These are phyloP conservation scores for Asterophora lycoperdoides DNA, from an alignment of 768 basidiomycete genomes.

Conservation along the genomic window DNA sequence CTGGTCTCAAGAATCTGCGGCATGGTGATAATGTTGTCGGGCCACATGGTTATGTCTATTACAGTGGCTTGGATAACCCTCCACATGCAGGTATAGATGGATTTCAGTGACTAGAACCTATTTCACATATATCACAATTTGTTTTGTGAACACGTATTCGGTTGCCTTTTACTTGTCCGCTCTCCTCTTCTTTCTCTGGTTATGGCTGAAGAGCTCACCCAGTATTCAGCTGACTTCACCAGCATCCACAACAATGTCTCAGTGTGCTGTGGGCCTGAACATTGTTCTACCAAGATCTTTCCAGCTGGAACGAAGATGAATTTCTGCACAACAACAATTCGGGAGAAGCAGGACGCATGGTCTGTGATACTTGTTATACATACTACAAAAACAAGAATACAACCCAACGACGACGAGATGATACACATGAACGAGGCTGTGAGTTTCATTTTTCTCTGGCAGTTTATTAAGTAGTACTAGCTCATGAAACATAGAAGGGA, in stretches of 20 bases:
- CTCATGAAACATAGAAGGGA: neutral
- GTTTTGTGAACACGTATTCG: no score
- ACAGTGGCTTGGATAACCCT: constrained; percentile 8
- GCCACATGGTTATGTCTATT: constrained; percentile 3
- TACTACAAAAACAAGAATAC: neutral
- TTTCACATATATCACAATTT: neutral
- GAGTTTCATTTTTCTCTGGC: neutral
- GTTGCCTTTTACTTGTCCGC: no score
- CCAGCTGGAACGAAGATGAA: neutral
- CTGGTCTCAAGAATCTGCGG: constrained; percentile 10
- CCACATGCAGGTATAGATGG: neutral
- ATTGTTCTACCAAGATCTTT: neutral
- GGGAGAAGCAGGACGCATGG: neutral
- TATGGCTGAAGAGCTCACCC: constrained; percentile 1
- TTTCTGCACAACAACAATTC: neutral
- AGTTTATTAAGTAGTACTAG: neutral
- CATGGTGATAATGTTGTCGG: constrained; percentile 14
- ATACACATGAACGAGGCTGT: constrained; percentile 1
- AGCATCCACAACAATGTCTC: neutral
- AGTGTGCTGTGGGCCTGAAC: neutral
- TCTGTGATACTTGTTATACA: neutral
- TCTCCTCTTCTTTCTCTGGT: neutral
- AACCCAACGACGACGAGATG: neutral
- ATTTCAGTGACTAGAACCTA: constrained; percentile 1
- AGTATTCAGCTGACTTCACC: constrained; percentile 10